A percentile compares a stretch with the other conserved stretches of the same genome.
Conservation (phyloP, 352 stramenopile genomes). For the Phytophthora vignae region DNA sequence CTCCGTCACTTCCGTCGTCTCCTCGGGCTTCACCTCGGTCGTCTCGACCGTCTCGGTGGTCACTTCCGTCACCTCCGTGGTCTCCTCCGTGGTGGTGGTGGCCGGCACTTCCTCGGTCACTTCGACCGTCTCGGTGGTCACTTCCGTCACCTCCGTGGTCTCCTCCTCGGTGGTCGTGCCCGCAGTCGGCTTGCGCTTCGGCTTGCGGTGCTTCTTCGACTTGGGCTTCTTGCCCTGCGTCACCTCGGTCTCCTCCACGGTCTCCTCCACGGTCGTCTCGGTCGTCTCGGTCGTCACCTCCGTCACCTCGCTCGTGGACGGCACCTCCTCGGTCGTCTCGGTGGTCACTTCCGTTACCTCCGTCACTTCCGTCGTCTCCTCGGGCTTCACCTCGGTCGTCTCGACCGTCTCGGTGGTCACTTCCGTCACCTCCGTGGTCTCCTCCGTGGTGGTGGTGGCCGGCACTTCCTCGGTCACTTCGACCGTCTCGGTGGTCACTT, state of each 20-base stretch:
- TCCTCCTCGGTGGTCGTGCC: conserved; percentile 1
- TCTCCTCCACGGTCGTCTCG: conserved; percentile 15
- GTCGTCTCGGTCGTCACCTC: conserved; percentile 5
- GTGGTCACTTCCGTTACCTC: conserved; percentile 18
- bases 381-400: neutral
- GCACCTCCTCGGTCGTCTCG: conserved; percentile 14
- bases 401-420: no score
- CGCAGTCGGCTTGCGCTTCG: conserved; percentile 9
- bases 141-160: neutral
- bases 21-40: neutral
- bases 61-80: no score
- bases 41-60: conserved; percentile 16
- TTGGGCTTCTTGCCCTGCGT: conserved; percentile 14
- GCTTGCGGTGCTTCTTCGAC: conserved; percentile 10
- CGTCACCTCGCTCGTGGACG: conserved; percentile 5
- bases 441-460: no score
- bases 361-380: conserved; percentile 4
- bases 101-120: neutral
- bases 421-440: no score
- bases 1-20: neutral
- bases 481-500: conserved; percentile 8
- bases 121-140: conserved; percentile 1
- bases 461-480: neutral
- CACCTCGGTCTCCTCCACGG: conserved; percentile 16
- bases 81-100: no score